Evolutionary conservation across 306 rosid genomes (phyloP).

Genomic region (Pterocarpus macrocarpus): DNA sequence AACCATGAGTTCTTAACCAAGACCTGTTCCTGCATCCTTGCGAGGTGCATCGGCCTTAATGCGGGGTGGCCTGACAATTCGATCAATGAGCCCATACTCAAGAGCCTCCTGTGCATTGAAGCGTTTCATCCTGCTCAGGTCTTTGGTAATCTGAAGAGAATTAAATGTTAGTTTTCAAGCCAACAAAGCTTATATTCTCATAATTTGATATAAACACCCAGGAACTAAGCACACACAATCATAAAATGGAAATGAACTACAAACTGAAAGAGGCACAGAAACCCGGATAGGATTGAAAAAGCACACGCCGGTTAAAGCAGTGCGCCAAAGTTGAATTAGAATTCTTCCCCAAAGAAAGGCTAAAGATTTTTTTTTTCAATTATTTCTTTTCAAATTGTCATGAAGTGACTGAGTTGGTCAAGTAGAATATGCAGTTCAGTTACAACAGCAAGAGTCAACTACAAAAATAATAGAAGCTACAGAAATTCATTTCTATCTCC

Average conservation of each 20-base stretch:
- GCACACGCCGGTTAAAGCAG: conserved; percentile 30
- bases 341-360: conserved; percentile 34
- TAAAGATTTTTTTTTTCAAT: conserved; percentile 1
- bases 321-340: conserved; percentile 12
- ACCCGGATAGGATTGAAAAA: background rate
- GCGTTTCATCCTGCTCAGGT: conserved; percentile 75
- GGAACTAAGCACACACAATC: conserved; percentile 14
- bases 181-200: conserved; percentile 32
- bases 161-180: conserved; percentile 36
- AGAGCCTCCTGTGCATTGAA: conserved; percentile 83
- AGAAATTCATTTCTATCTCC: conserved; percentile 34
- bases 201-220: conserved; percentile 21
- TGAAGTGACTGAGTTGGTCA: background rate
- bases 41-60: conserved; percentile 81
- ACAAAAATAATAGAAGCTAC: background rate
- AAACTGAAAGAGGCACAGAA: conserved; percentile 22
- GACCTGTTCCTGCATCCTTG: conserved; percentile 77
- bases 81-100: conserved; percentile 95
- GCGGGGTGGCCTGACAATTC: conserved; percentile 79
- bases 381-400: background rate
- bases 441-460: background rate
- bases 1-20: conserved; percentile 67
- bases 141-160: conserved; percentile 68
- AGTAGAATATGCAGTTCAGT: background rate
- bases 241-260: conserved; percentile 35